Base-by-base conservation (phyloP, 2,329 filamentous ascomycete species). In the Fusarium coicis region DNA sequence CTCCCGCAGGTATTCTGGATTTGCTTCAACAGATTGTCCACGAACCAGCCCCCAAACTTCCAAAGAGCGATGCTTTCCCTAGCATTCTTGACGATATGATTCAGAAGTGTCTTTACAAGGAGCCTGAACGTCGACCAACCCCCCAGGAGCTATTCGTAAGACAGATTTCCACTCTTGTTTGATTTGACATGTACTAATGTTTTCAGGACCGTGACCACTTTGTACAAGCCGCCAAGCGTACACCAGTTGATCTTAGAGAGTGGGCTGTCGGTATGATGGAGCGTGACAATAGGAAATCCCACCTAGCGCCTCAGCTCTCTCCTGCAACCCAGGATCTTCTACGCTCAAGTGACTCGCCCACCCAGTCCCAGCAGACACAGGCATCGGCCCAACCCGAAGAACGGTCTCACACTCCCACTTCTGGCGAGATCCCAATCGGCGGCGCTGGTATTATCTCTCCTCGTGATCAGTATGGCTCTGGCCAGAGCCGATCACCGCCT, bases 21-120 rank as follows among this genome's bases (percentile, higher is more conserved):
- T 88, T 99, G 66, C 86, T 99, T 53, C 96, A 99, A 83, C 95
- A 97, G 81, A 99, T 99, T 81, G 96, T 99, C 30, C 93, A 98
- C 80, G 96, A 99, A 82, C 95, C 95, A 8, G 94, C 96, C 8
- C 96, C 96, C 2, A 95, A 90, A 80, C 88, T 99, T 57, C 96
- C 96, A 46, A 97, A 98, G 89, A 98, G 95, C 79, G 96, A 98
- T 80, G 96, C 96, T 5, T 99, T 99, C 87, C 96, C 96, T 2
- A 90, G 91, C 34, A 98, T 98, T 73, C 84, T 99, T 52, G 96
- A 98, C 77, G 95, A 98, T 74, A 97, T 98, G 90, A 96, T 98
- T 66, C 95, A 96, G 74, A 97, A 97, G 82, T 99, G 96, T 83
- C 85, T 99, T 74, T 91, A 92, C 82, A 99, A 99, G 85, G 91